Conservation (phyloP, 208 protist species). For the Giardia muris region DNA sequence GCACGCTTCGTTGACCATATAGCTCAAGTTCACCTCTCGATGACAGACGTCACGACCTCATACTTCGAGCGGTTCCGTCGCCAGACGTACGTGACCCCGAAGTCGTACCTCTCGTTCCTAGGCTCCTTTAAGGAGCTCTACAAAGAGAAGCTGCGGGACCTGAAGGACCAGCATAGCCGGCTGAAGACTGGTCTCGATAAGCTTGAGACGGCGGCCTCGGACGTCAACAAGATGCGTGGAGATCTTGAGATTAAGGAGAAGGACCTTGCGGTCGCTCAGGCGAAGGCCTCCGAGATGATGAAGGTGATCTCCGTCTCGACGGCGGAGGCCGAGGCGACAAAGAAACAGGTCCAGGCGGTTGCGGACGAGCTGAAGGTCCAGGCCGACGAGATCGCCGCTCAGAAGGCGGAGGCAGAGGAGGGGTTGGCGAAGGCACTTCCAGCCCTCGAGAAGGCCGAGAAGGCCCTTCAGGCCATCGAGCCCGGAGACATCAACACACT, state of each 20-base stretch:
- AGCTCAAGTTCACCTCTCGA: conserved; percentile 51
- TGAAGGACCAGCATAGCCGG: conserved; percentile 44
- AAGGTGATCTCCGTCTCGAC: conserved; percentile 71
- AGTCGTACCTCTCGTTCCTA: conserved; percentile 64
- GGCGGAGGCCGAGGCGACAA: conserved; percentile 74
- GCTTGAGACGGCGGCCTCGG: conserved; percentile 46
- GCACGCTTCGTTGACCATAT: conserved; percentile 49
- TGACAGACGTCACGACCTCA: conserved; percentile 44
- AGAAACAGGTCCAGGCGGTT: conserved; percentile 69
- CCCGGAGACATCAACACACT: conserved; percentile 68
- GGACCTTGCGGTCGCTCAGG: conserved; percentile 44
- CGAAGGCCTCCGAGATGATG: conserved; percentile 69
- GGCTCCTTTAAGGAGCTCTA: conserved; percentile 54
- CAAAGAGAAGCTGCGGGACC: conserved; percentile 47
- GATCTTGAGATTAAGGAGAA: conserved; percentile 49
- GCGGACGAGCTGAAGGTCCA: conserved; percentile 54
- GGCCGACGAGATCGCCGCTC: conserved; percentile 47
- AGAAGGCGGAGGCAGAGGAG: conserved; percentile 76
- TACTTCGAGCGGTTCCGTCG: conserved; percentile 56
- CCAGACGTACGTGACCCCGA: conserved; percentile 59
- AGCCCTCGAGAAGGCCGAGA: conserved; percentile 67
- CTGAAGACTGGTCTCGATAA: conserved; percentile 57
- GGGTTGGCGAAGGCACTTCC: conserved; percentile 72
- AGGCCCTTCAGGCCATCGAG: conserved; percentile 71
- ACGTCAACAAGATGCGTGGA: conserved; percentile 44